Evolutionary conservation across 139 green algal genomes (phyloP).

Genomic region (Picochlorum sp.): DNA sequence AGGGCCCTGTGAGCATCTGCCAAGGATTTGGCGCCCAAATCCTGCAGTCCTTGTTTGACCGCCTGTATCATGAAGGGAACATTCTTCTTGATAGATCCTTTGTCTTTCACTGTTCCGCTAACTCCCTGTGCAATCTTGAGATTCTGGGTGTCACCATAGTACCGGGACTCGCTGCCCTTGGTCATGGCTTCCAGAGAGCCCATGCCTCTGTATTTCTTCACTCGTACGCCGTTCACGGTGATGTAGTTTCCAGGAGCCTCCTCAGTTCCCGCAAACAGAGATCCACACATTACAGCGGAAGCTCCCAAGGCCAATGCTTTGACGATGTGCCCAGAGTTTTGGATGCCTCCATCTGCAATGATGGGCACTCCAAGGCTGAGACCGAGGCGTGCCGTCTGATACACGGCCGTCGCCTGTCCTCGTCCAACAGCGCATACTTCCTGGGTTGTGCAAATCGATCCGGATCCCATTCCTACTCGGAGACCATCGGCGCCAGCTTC

Average conservation of each 20-base stretch:
- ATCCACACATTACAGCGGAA: conserved; percentile 91
- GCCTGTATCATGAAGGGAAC: conserved; percentile 83
- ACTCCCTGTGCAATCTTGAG: conserved; percentile 98
- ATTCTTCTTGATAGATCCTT: conserved; percentile 69
- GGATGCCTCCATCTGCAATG: conserved; percentile 91
- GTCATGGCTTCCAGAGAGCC: conserved; percentile 92
- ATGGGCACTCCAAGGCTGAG: conserved; percentile 66
- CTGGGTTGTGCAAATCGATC: conserved; percentile 98
- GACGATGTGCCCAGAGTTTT: conserved; percentile 92
- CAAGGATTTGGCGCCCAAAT: conserved; percentile 67
- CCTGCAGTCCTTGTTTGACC: conserved; percentile 82
- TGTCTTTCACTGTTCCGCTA: conserved; percentile 87
- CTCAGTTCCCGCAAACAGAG: conserved; percentile 86
- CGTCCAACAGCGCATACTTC: conserved; percentile 96
- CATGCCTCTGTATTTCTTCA: conserved; percentile 97
- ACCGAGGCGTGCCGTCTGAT: conserved; percentile 62
- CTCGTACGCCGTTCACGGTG: conserved; percentile 55
- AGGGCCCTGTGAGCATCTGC: conserved; percentile 43
- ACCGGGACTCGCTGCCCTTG: conserved; percentile 88
- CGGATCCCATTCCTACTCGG: conserved; percentile 93
- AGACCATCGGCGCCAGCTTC: conserved; percentile 84
- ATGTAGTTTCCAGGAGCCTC: conserved; percentile 88
- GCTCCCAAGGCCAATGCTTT: conserved; percentile 95
- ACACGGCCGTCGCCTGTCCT: conserved; percentile 94
- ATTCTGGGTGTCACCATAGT: conserved; percentile 72